Evolutionary conservation across 2,329 filamentous ascomycete genomes (phyloP), one percentile per base, ranked within the genome.

Genomic region (Fusarium concolor): DNA sequence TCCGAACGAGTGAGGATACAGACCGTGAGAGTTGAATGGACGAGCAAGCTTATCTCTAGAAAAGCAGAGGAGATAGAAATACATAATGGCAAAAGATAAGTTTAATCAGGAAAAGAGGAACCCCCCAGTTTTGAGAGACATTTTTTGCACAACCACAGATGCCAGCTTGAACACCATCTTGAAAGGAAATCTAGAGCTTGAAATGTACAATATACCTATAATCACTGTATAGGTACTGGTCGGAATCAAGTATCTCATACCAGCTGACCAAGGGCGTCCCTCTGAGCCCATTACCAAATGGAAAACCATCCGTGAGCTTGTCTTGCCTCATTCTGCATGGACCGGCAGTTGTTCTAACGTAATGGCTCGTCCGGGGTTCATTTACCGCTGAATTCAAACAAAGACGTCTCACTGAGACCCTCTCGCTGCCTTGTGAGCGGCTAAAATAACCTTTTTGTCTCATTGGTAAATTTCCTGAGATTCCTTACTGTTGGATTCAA

Each of bases 71-170:
- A 78, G 71, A 79, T 77, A 71, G 72, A 76, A 79, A 79, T 80
- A 80, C 78, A 76, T 79, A 79, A 79, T 79, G 72, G 65, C 33
- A 74, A 77, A 74, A 70, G 73, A 76, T 76, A 75, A 62, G 58
- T 61, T 61, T 41, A 45, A 71, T 64, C 66, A 54, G 65, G 59
- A 69, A 62, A 72, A 63, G 68, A 68, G 56, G 62, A 61, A 64
- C 62, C 59, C 58, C 49, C 58, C 49, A 52, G 49, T 55, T 59
- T 56, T 49, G 50, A 59, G 62, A 57, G 63, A 68, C 64, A 67
- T 49, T 64, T 64, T 64, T 43, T 60, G 62, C 46, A 65, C 46
- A 60, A 65, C 47, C 55, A 61, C 44, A 71, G 26, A 64, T 37
- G 44, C 44, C 52, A 59, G 39, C 41, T 56, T 52, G 50, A 70